These are phyloP conservation scores for Phlebiopsis flavidoalba DNA, from an alignment of 768 basidiomycete genomes.

Conservation along the genomic window DNA sequence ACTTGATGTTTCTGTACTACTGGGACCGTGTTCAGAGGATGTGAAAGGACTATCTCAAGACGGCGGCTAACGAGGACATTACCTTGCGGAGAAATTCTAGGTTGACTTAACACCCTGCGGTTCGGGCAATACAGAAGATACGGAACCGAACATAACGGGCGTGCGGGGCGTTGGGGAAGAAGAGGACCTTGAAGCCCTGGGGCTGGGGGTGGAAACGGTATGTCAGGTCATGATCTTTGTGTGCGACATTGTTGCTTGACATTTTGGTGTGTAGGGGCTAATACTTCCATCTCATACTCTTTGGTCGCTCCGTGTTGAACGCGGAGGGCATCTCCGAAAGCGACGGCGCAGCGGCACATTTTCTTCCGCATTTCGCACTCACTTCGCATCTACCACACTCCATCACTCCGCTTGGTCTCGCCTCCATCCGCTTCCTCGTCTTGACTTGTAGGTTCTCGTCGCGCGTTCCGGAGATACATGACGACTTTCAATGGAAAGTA, in stretches of 20 bases:
- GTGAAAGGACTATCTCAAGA: slow-evolving; percentile 46
- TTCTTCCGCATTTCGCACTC: slow-evolving; percentile 69
- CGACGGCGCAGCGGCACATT: slow-evolving; percentile 38
- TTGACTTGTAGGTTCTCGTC: slow-evolving; percentile 48
- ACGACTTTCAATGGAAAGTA: slow-evolving; percentile 60
- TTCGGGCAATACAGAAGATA: slow-evolving; percentile 69
- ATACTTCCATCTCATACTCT: slow-evolving; percentile 38
- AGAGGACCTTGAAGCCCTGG: slow-evolving; percentile 58
- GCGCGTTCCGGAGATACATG: slow-evolving; percentile 74
- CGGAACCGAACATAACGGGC: slow-evolving; percentile 52
- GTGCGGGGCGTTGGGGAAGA: slow-evolving; percentile 74
- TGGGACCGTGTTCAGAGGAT: slow-evolving; percentile 58
- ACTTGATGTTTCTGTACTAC: slow-evolving; percentile 46
- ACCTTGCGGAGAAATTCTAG: slow-evolving; percentile 50
- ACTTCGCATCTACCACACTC: slow-evolving; percentile 63
- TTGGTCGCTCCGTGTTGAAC: slow-evolving; percentile 52
- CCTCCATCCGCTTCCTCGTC: slow-evolving; percentile 55
- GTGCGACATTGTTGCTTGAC: background rate
- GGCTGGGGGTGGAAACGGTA: slow-evolving; percentile 66
- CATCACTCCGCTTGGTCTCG: slow-evolving; percentile 67
- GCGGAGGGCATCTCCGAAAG: slow-evolving; percentile 29
- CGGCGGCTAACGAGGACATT: slow-evolving; percentile 42
- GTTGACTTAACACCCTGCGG: slow-evolving; percentile 49
- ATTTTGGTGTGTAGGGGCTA: slow-evolving; percentile 41
- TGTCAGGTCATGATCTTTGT: too few relatives aligned